Evolutionary conservation across 176 grass and related monocot species (phyloP).

Genomic region (Zoysia japonica): DNA sequence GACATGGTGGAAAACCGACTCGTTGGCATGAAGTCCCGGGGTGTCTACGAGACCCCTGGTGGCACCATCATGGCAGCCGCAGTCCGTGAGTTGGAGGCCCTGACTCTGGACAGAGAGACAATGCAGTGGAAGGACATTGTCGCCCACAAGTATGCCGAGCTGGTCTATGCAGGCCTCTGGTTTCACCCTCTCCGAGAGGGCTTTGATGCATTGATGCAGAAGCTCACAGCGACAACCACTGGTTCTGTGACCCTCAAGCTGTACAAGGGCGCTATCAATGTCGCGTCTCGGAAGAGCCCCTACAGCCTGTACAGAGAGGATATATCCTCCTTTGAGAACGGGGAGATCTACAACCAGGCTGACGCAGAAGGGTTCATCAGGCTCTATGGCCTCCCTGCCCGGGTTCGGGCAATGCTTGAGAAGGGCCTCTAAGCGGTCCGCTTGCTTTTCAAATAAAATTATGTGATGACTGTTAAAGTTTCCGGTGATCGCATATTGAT

Average conservation of each 20-base stretch:
- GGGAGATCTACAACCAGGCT: slow-evolving; percentile 79
- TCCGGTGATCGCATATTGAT: not conserved
- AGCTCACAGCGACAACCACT: slow-evolving; percentile 56
- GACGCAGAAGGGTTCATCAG: slow-evolving; percentile 85
- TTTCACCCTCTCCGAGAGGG: slow-evolving; percentile 68
- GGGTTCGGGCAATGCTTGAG: slow-evolving; percentile 77
- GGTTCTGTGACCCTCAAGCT: slow-evolving; percentile 74
- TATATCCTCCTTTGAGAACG: slow-evolving; percentile 77
- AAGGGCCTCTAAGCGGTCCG: slow-evolving; percentile 46
- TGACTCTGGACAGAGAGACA: slow-evolving; percentile 68
- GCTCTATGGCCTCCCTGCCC: slow-evolving; percentile 73
- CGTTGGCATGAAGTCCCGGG: slow-evolving; percentile 93
- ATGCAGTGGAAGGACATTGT: slow-evolving; percentile 82
- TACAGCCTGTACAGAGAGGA: slow-evolving; percentile 81
- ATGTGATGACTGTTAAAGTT: not conserved
- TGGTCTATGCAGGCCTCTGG: slow-evolving; percentile 89
- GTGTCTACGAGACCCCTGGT: slow-evolving; percentile 86
- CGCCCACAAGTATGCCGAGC: slow-evolving; percentile 78
- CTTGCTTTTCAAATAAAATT: not conserved
- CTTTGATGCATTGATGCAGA: slow-evolving; percentile 78
- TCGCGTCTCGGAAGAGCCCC: slow-evolving; percentile 62
- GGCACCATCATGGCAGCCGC: slow-evolving; percentile 83
- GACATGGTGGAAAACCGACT: slow-evolving; percentile 96
- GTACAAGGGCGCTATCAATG: slow-evolving; percentile 71
- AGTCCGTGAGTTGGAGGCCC: slow-evolving; percentile 72